Conservation (phyloP, 2,329 filamentous ascomycete species). For the Bipolaris cookei region DNA sequence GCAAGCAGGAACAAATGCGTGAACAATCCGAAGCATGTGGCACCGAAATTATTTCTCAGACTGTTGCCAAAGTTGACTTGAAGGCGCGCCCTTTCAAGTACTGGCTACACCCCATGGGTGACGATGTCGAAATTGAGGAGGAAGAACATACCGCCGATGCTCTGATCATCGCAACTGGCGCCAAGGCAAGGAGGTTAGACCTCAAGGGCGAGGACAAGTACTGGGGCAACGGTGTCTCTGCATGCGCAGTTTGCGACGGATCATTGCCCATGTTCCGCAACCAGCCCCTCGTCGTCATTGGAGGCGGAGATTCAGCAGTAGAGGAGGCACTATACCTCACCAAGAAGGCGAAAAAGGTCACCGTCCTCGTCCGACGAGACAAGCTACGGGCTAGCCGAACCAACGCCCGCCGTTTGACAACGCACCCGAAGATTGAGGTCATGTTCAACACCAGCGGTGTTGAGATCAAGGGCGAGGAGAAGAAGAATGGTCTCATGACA, state of each 20-base stretch:
- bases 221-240: conserved; percentile 97
- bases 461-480: conserved; percentile 84
- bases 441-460: conserved; percentile 81
- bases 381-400: conserved; percentile 86
- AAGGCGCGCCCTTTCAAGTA: conserved; percentile 85
- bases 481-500: conserved; percentile 79
- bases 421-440: conserved; percentile 89
- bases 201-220: conserved; percentile 90
- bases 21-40: conserved; percentile 90
- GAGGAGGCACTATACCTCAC: conserved; percentile 98
- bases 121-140: conserved; percentile 72
- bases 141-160: conserved; percentile 84
- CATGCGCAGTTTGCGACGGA: conserved; percentile 96
- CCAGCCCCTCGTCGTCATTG: conserved; percentile 93
- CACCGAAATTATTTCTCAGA: conserved; percentile 91
- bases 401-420: conserved; percentile 84
- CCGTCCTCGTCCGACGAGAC: conserved; percentile 88
- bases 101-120: conserved; percentile 76
- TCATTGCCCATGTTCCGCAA: conserved; percentile 97
- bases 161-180: conserved; percentile 93
- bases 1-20: conserved; percentile 78
- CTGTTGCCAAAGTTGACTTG: conserved; percentile 86
- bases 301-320: conserved; percentile 93
- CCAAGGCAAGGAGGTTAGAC: conserved; percentile 82
- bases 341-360: conserved; percentile 95